These are phyloP conservation scores for Penicillium sumatraense DNA, from an alignment of 2,329 filamentous ascomycete genomes.

Conservation along the genomic window DNA sequence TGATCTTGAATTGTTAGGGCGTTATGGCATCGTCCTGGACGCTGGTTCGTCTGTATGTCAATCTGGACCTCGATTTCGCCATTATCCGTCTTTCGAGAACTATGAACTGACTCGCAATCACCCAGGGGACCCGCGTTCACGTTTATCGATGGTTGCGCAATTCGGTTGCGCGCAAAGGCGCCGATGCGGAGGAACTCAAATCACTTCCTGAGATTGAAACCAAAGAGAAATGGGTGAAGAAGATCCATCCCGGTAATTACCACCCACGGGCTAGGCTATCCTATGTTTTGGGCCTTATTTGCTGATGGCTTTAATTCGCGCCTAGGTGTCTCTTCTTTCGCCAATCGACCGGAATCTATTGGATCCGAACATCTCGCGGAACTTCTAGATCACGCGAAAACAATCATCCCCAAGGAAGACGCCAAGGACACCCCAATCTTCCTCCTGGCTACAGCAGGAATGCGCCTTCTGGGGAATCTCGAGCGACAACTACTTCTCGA, in stretches of 20 bases:
- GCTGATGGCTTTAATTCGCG: constrained; percentile 10
- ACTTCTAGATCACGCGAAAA: constrained; percentile 80
- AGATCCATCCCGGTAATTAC: constrained; percentile 78
- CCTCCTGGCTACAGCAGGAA: constrained; percentile 92
- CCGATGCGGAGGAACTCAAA: constrained; percentile 63
- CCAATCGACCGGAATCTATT: constrained; percentile 73
- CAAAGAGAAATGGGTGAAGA: constrained; percentile 86
- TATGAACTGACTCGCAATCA: constrained; percentile 11
- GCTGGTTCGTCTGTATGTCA: constrained; percentile 80
- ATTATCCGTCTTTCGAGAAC: not conserved
- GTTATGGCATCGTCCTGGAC: constrained; percentile 94
- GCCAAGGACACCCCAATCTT: constrained; percentile 88
- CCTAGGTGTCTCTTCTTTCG: constrained; percentile 80
- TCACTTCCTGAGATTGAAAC: constrained; percentile 80
- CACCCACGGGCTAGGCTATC: not conserved
- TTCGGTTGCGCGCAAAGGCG: constrained; percentile 66
- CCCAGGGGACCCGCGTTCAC: constrained; percentile 83
- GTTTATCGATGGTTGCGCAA: constrained; percentile 92
- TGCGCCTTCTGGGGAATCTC: constrained; percentile 77
- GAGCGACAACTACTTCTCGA: constrained; percentile 75
- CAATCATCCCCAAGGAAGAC: constrained; percentile 75
- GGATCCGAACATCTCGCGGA: constrained; percentile 80
- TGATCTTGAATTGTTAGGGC: constrained; percentile 46
- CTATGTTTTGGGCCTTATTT: not conserved
- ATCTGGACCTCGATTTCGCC: not conserved